Evolutionary conservation across 768 basidiomycete genomes (phyloP).

Genomic region (Asterophora lycoperdoides): DNA sequence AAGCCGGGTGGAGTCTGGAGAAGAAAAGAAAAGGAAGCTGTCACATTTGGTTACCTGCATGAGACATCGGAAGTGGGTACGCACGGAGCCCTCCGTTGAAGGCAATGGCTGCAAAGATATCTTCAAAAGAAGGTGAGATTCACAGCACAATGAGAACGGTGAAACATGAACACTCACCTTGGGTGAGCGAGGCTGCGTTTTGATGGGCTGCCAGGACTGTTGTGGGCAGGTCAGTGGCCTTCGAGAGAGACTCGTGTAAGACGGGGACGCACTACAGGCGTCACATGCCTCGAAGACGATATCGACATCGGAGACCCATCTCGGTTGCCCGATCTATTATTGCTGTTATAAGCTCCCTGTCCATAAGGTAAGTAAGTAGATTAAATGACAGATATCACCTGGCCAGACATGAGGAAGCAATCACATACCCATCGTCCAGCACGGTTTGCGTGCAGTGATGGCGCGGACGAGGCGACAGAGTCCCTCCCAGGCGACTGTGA

Average conservation of each 20-base stretch:
- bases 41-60: no score
- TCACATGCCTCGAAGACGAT: constrained; percentile 7
- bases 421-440: background rate
- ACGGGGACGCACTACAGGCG: constrained; percentile 1
- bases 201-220: background rate
- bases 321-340: background rate
- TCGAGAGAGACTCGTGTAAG: background rate
- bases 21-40: background rate
- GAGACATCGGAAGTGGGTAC: background rate
- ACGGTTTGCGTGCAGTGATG: background rate
- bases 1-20: constrained; percentile 12
- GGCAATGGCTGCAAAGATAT: background rate
- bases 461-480: constrained; percentile 4
- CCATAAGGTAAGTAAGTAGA: background rate
- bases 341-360: background rate
- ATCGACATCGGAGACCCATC: constrained; percentile 9
- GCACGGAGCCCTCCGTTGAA: constrained; percentile 1
- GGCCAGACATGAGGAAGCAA: no score
- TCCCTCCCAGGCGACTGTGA: constrained; percentile 1
- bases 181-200: constrained; percentile 6
- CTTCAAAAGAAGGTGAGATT: background rate
- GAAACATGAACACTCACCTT: constrained; percentile 1
- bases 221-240: background rate
- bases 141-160: background rate
- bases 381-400: background rate